phyloP scores from a whole-genome alignment of 257 asterid species.

The Nicotiana benthamiana region DNA sequence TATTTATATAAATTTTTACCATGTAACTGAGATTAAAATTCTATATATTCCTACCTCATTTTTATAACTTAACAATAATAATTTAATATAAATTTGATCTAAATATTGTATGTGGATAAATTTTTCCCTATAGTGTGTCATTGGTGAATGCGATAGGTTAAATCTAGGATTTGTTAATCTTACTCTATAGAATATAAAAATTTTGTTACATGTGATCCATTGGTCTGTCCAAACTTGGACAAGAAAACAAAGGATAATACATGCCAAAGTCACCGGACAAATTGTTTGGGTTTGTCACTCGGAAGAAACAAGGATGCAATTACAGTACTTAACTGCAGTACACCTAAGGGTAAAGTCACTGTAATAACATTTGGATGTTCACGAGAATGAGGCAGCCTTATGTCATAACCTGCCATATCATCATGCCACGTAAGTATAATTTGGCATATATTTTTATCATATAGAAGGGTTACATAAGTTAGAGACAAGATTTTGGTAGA shows the following conservation, averaged over 20 bases:
- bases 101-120: too few relatives aligned
- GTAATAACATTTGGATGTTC: too few relatives aligned
- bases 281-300: neutral
- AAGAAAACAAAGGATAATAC: neutral
- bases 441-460: too few relatives aligned
- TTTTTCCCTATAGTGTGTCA: neutral
- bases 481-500: too few relatives aligned
- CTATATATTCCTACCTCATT: too few relatives aligned
- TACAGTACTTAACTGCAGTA: neutral
- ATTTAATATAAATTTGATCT: too few relatives aligned
- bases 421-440: too few relatives aligned
- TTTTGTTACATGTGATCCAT: neutral
- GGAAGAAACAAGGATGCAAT: neutral
- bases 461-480: too few relatives aligned
- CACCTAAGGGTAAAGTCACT: neutral
- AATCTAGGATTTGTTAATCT: neutral
- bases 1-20: neutral
- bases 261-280: neutral
- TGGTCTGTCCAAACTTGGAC: neutral
- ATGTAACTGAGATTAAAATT: too few relatives aligned
- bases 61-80: too few relatives aligned
- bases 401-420: too few relatives aligned
- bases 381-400: too few relatives aligned
- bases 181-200: neutral
- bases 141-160: neutral